These are phyloP conservation scores for Phytophthora citrophthora DNA, from an alignment of 352 stramenopile species.

Conservation along the genomic window DNA sequence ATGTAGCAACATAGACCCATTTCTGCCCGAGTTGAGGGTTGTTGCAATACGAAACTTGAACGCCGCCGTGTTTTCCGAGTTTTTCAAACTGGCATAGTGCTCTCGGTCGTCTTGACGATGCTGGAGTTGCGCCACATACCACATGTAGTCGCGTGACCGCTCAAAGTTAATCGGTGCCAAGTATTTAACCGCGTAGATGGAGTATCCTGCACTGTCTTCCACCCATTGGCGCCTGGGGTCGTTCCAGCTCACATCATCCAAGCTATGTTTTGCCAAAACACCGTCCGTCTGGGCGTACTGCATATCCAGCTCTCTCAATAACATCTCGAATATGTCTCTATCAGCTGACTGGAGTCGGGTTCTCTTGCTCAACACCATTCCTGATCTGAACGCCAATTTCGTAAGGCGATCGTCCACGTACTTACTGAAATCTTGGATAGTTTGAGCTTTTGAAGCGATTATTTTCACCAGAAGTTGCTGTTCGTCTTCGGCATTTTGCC, in stretches of 20 bases:
- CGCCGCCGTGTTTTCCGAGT: constrained; percentile 5
- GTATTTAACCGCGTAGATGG: constrained; percentile 2
- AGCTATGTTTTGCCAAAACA: background rate
- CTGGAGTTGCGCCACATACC: background rate
- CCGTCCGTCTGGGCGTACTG: constrained; percentile 6
- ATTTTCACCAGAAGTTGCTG: constrained; percentile 1
- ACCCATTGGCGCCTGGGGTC: background rate
- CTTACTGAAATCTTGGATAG: background rate
- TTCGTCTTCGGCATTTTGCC: constrained; percentile 8
- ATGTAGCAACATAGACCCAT: constrained; percentile 1
- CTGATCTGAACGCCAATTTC: background rate
- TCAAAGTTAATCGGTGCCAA: constrained; percentile 3
- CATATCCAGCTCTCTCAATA: constrained; percentile 2
- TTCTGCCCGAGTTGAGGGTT: background rate
- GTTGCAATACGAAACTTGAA: constrained; percentile 13
- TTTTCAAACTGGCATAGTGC: background rate
- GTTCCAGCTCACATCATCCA: background rate
- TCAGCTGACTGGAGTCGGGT: constrained; percentile 1
- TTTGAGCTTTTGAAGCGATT: background rate
- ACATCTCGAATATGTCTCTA: background rate
- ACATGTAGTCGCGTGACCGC: constrained; percentile 1
- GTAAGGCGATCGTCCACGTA: background rate
- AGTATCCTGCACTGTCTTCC: background rate
- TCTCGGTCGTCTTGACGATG: constrained; percentile 8
- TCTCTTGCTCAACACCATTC: background rate